Conservation (phyloP, 352 stramenopile genomes). For the Globisporangium solare region DNA sequence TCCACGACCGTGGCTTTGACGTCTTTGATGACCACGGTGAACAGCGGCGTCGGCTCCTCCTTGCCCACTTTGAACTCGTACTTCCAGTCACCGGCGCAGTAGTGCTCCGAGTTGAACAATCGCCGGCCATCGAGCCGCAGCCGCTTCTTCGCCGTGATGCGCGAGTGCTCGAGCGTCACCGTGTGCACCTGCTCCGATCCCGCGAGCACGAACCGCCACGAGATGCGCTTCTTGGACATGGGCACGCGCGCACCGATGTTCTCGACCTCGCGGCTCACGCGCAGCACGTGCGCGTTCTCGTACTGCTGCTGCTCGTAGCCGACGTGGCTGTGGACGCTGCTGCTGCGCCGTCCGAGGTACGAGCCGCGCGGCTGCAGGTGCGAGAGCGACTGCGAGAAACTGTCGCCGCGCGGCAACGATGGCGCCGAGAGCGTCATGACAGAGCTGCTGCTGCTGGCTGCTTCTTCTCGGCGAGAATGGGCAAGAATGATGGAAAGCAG, state of each 20-base stretch:
- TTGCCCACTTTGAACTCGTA: conserved; percentile 64
- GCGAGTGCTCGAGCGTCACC: conserved; percentile 80
- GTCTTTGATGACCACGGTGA: conserved; percentile 70
- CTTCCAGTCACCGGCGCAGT: conserved; percentile 61
- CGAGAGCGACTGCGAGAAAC: conserved; percentile 22
- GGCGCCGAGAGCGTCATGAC: conserved; percentile 42
- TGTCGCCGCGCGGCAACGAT: conserved; percentile 16
- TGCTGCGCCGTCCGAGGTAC: conserved; percentile 2
- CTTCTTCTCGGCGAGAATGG: background rate
- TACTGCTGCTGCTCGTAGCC: conserved; percentile 1
- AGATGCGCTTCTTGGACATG: conserved; percentile 83
- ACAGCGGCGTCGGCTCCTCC: conserved; percentile 27
- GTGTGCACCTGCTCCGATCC: conserved; percentile 78
- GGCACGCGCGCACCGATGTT: conserved; percentile 79
- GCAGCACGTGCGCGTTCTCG: conserved; percentile 28
- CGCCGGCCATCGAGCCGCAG: conserved; percentile 75
- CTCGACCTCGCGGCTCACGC: conserved; percentile 68
- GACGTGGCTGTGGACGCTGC: background rate
- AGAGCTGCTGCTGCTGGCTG: background rate
- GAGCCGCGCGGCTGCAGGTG: conserved; percentile 25
- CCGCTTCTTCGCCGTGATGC: conserved; percentile 79
- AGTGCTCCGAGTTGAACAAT: conserved; percentile 69
- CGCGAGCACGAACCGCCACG: conserved; percentile 78
- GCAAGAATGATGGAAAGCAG: background rate
- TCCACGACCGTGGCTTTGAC: conserved; percentile 69